These are phyloP conservation scores for Pyrus bretschneideri DNA, from an alignment of 306 rosid species.

Conservation along the genomic window DNA sequence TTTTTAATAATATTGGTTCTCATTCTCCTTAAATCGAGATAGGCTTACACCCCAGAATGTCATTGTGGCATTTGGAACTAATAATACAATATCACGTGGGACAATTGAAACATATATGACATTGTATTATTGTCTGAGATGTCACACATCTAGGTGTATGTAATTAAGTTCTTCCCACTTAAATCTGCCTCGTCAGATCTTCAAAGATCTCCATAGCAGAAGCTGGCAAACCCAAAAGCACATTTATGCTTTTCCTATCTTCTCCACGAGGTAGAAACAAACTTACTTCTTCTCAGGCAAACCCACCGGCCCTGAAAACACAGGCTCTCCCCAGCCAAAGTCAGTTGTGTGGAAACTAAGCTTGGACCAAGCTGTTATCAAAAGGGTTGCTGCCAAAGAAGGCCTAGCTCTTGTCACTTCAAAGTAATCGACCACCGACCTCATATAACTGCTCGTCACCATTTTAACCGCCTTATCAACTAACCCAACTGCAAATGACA, in stretches of 20 bases:
- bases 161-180: background rate
- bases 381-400: constrained; percentile 53
- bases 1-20: background rate
- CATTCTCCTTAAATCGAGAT: background rate
- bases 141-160: background rate
- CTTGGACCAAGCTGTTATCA: constrained; percentile 77
- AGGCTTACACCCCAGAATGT: background rate
- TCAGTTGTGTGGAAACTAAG: constrained; percentile 56
- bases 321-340: constrained; percentile 84
- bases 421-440: constrained; percentile 75
- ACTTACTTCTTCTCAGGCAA: constrained; percentile 59
- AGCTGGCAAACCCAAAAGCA: constrained; percentile 71
- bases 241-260: constrained; percentile 47
- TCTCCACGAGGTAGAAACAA: constrained; percentile 54
- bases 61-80: too few relatives aligned
- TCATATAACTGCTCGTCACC: constrained; percentile 59
- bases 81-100: background rate
- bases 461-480: constrained; percentile 46
- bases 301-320: constrained; percentile 64
- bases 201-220: constrained; percentile 71
- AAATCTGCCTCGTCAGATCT: constrained; percentile 31
- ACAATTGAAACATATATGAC: background rate
- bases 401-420: constrained; percentile 73
- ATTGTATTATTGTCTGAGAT: too few relatives aligned
- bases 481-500: constrained; percentile 45